Evolutionary conservation across 768 basidiomycete species (phyloP).

Genomic region (Phanerochaete sordida): DNA sequence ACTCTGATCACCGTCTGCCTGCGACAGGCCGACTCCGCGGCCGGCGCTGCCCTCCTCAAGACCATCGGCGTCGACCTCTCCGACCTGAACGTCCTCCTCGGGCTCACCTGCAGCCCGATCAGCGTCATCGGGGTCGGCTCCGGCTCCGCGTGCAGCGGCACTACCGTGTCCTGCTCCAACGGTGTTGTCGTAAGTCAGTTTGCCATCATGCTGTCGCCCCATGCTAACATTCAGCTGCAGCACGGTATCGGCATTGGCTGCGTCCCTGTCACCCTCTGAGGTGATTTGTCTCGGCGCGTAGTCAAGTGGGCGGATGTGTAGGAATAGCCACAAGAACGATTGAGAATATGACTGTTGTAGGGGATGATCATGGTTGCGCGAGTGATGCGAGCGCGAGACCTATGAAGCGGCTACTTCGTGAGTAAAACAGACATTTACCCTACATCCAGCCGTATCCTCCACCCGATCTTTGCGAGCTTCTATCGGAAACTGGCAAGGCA

Average conservation of each 20-base stretch:
- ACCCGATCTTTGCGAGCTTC: too few relatives aligned
- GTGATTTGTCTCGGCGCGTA: neutral
- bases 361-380: too few relatives aligned
- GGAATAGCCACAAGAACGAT: too few relatives aligned
- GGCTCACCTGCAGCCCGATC: slow-evolving; percentile 17
- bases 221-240: neutral
- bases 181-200: neutral
- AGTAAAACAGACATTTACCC: too few relatives aligned
- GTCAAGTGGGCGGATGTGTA: too few relatives aligned
- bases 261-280: slow-evolving; percentile 8
- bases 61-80: slow-evolving; percentile 14
- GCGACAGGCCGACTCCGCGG: neutral
- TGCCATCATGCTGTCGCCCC: too few relatives aligned
- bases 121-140: slow-evolving; percentile 12
- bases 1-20: neutral
- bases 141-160: slow-evolving; percentile 12
- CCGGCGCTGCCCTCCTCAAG: neutral
- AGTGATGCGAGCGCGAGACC: too few relatives aligned
- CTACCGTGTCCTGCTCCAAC: slow-evolving; percentile 11
- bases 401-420: too few relatives aligned
- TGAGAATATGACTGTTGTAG: too few relatives aligned
- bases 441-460: too few relatives aligned
- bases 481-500: too few relatives aligned
- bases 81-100: slow-evolving; percentile 14
- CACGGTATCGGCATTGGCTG: slow-evolving; percentile 9